Evolutionary conservation across 1,139 yeast genomes (phyloP), one percentile per base, ranked within the genome.

Genomic region (Taiozyma onychis): DNA sequence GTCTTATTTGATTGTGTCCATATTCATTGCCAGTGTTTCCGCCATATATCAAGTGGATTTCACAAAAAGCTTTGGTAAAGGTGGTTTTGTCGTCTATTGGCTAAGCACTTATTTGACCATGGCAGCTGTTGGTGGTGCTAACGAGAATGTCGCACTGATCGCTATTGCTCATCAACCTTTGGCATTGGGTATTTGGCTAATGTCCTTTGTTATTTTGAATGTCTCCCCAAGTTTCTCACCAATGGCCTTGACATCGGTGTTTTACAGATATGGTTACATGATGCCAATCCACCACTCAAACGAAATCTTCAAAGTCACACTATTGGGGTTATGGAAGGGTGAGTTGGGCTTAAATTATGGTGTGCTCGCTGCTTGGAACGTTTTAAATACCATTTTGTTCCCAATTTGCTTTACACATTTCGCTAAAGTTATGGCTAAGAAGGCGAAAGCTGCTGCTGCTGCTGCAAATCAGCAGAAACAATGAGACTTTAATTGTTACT

Each of bases 11-110:
- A 61, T 83, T 35, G 65, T 83, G 30, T 76, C 85, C 0, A 66
- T 84, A 48, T 76, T 80, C 46, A 81, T 79, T 59, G 72, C 80
- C 30, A 65, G 82, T 41, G 78, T 81, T 7, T 76, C 87, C n/a
- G 74, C 82, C 8, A 83, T 84, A 1, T 83, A 78, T 67, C 80
- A 76, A 55, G 72, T 81, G 10, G 76, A 82, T 52, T 76, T 80
- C 53, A 73, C 75, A 11, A 52, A 54, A 13, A 71, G 85, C 0
- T 83, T 77, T 61, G 88, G 88, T 1, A 69, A 68, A 45, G 73
- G 77, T 6, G 90, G 90, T 0, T 85, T 84, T 62, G 67, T 83
- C 42, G 78, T 84, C 2, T 77, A 76, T 55, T 85, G 90, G 90
- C 67, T 80, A 73, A 64, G 81, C 42, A 78, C 80, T 42, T 84